These are phyloP conservation scores for Yamadazyma siamensis DNA, from an alignment of 1,139 yeast species.

Conservation along the genomic window DNA sequence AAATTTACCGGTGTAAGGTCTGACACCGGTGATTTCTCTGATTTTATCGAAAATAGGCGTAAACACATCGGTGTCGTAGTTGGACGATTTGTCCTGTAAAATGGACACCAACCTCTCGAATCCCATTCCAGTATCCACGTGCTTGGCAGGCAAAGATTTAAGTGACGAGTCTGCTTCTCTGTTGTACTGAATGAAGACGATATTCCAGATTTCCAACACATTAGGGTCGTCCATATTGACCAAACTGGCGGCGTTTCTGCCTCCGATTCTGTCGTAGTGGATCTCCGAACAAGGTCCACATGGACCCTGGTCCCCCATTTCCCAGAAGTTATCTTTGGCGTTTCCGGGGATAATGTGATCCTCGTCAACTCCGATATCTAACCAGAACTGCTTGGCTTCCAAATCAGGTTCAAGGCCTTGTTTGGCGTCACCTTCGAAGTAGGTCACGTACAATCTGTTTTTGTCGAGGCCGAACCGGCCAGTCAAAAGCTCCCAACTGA, in stretches of 20 bases:
- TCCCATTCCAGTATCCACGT: slow-evolving; percentile 98
- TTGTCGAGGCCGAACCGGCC: slow-evolving; percentile 73
- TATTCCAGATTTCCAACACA: slow-evolving; percentile 96
- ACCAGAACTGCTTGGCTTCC: slow-evolving; percentile 90
- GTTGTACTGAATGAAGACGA: slow-evolving; percentile 93
- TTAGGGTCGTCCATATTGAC: slow-evolving; percentile 98
- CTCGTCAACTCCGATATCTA: slow-evolving; percentile 80
- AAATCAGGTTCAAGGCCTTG: slow-evolving; percentile 89
- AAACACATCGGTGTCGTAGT: slow-evolving; percentile 97
- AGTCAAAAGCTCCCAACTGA: slow-evolving; percentile 90
- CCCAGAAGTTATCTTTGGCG: slow-evolving; percentile 95
- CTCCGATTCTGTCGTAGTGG: slow-evolving; percentile 97
- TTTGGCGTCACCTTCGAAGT: slow-evolving; percentile 87
- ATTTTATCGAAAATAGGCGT: slow-evolving; percentile 80
- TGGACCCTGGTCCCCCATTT: slow-evolving; percentile 99
- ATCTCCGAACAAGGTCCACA: slow-evolving; percentile 99
- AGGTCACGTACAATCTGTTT: slow-evolving; percentile 86
- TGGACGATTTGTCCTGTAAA: slow-evolving; percentile 83
- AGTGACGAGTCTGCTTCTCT: slow-evolving; percentile 87
- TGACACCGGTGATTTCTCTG: slow-evolving; percentile 88
- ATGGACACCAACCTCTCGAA: slow-evolving; percentile 95
- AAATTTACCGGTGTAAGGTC: slow-evolving; percentile 88
- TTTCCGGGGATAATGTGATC: slow-evolving; percentile 92
- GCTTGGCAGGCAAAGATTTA: slow-evolving; percentile 85
- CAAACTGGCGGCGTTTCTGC: slow-evolving; percentile 85